Conservation (phyloP, 768 basidiomycete genomes). For the Phanerochaete sordida region DNA sequence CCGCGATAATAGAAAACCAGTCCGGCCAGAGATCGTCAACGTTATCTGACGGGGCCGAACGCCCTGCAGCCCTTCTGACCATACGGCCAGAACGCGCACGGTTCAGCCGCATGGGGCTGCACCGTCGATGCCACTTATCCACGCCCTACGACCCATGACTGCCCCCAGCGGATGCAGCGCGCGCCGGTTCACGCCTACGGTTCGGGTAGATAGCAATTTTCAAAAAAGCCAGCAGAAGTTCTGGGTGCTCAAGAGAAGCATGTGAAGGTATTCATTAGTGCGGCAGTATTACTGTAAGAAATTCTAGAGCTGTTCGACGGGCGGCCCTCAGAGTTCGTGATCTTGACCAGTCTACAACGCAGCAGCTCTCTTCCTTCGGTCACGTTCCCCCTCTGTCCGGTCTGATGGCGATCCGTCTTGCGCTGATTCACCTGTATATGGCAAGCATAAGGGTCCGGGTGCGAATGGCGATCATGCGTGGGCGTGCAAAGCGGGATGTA, state of each 20-base stretch:
- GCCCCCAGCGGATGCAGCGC: background rate
- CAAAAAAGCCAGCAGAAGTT: background rate
- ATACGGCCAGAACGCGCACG: background rate
- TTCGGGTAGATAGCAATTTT: background rate
- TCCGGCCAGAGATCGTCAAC: background rate
- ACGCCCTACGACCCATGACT: background rate
- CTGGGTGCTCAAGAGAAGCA: background rate
- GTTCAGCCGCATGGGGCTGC: background rate
- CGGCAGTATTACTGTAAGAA: slow-evolving; percentile 15
- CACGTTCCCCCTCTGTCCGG: slow-evolving; percentile 38
- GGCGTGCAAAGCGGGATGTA: slow-evolving; percentile 29
- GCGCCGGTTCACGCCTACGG: background rate
- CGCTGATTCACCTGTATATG: slow-evolving; percentile 19
- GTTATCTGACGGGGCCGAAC: background rate
- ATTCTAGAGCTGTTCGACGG: slow-evolving; percentile 8
- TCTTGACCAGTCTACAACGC: slow-evolving; percentile 26
- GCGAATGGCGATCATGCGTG: slow-evolving; percentile 4
- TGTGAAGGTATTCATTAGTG: slow-evolving; percentile 20
- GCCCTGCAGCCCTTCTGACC: background rate
- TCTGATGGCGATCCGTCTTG: slow-evolving; percentile 27
- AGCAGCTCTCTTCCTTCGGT: slow-evolving; percentile 49
- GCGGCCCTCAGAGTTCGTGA: background rate
- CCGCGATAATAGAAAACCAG: too few relatives aligned
- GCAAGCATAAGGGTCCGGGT: background rate
- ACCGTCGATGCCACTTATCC: background rate